Conservation (phyloP, 2,329 filamentous ascomycete species). For the Rutstroemia sp. region DNA sequence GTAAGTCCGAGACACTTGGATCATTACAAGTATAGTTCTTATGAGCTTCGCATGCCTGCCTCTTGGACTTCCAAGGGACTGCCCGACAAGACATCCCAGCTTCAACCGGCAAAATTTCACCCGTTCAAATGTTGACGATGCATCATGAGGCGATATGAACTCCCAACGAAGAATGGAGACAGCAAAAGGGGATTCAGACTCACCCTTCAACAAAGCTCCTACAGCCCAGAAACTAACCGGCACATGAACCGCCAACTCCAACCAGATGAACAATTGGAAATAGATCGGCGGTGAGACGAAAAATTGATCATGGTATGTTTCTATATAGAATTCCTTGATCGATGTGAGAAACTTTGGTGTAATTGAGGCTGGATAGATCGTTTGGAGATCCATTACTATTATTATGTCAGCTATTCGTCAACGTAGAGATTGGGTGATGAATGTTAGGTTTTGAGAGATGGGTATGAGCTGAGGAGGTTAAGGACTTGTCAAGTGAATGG, state of each 20-base stretch:
- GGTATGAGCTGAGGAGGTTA: not conserved
- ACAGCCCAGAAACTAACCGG: slow-evolving; percentile 55
- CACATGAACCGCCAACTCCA: slow-evolving; percentile 54
- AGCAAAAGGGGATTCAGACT: slow-evolving; percentile 10
- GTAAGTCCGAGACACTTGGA: too few species aligned
- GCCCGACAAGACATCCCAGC: too few species aligned
- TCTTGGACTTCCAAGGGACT: too few species aligned
- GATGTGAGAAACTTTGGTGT: slow-evolving; percentile 40
- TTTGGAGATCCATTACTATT: slow-evolving; percentile 51
- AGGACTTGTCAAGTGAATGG: not conserved
- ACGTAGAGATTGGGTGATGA: not conserved
- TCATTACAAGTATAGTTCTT: too few species aligned
- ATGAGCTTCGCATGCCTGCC: too few species aligned
- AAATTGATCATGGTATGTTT: slow-evolving; percentile 56
- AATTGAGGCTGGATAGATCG: slow-evolving; percentile 47
- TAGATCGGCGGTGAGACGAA: slow-evolving; percentile 51
- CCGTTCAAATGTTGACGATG: too few species aligned
- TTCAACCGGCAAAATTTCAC: too few species aligned
- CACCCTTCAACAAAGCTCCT: slow-evolving; percentile 44
- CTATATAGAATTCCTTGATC: slow-evolving; percentile 50
- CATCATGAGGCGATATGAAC: not conserved
- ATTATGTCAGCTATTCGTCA: not conserved
- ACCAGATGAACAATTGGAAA: slow-evolving; percentile 49
- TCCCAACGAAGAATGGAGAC: not conserved
- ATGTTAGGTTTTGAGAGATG: not conserved